These are phyloP conservation scores for Entamoeba dispar DNA, from an alignment of 208 protist species.

Conservation along the genomic window DNA sequence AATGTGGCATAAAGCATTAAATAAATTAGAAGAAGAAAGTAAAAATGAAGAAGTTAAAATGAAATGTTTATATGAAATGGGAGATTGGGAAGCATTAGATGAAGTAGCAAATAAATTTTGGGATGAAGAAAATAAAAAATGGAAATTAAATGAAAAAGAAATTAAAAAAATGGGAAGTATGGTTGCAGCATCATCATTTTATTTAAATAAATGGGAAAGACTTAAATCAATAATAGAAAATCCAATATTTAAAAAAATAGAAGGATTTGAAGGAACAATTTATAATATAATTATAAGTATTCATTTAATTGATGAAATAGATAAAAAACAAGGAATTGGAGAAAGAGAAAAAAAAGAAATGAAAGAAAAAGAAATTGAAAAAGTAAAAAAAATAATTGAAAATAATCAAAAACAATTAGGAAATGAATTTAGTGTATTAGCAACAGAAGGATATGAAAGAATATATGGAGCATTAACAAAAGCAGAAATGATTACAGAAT, in stretches of 20 bases:
- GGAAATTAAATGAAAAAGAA: neutral
- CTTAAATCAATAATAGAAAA: neutral
- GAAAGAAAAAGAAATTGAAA: neutral
- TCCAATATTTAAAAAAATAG: neutral
- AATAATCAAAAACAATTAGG: neutral
- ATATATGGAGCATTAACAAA: neutral
- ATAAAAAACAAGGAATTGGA: neutral
- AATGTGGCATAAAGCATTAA: neutral
- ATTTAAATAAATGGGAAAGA: neutral
- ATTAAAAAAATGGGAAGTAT: neutral
- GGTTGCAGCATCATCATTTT: neutral
- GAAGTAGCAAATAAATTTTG: neutral
- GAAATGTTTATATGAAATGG: neutral
- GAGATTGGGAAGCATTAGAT: neutral
- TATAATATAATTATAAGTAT: neutral
- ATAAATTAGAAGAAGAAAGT: neutral
- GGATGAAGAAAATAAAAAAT: neutral
- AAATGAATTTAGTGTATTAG: neutral
- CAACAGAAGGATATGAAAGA: neutral
- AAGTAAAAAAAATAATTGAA: neutral
- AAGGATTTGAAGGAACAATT: neutral
- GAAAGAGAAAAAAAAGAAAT: neutral
- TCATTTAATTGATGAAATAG: neutral
- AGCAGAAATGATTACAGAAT: neutral
- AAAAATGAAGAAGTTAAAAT: neutral